Evolutionary conservation across 2,329 filamentous ascomycete genomes (phyloP).

Genomic region (Penicillium sumatraense): DNA sequence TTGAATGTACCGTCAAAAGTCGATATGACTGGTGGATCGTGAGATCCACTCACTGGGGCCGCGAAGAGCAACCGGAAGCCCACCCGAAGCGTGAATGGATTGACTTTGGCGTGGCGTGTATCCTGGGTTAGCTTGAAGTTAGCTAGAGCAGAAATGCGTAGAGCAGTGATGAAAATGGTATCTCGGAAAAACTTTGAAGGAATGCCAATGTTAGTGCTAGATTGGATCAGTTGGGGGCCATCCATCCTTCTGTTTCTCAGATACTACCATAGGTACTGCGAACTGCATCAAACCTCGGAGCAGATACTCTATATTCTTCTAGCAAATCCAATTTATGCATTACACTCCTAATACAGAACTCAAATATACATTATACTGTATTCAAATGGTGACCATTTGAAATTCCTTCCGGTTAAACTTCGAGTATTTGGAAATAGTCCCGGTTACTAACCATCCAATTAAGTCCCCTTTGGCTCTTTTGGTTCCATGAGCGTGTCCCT

Average conservation of each 20-base stretch:
- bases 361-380: not conserved
- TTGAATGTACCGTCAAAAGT: not conserved
- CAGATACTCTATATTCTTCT: too few species aligned
- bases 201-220: not conserved
- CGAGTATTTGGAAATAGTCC: not conserved
- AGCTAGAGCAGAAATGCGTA: not conserved
- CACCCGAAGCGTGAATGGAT: not conserved
- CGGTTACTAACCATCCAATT: not conserved
- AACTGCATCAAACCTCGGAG: too few species aligned
- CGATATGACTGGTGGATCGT: not conserved
- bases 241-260: not conserved
- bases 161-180: not conserved
- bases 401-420: not conserved
- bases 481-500: slow-evolving; percentile 12
- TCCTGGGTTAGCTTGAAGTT: not conserved
- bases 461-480: slow-evolving; percentile 2
- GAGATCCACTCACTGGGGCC: not conserved
- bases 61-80: not conserved
- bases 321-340: not conserved
- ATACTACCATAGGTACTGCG: too few species aligned
- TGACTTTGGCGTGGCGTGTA: not conserved
- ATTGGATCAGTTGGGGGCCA: not conserved
- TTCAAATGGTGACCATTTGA: too few species aligned
- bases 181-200: not conserved
- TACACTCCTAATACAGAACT: not conserved